A percentile compares a stretch with the other conserved stretches of the same genome.
These are phyloP conservation scores for Thraustotheca clavata DNA, from an alignment of 352 stramenopile species.

Conservation along the genomic window DNA sequence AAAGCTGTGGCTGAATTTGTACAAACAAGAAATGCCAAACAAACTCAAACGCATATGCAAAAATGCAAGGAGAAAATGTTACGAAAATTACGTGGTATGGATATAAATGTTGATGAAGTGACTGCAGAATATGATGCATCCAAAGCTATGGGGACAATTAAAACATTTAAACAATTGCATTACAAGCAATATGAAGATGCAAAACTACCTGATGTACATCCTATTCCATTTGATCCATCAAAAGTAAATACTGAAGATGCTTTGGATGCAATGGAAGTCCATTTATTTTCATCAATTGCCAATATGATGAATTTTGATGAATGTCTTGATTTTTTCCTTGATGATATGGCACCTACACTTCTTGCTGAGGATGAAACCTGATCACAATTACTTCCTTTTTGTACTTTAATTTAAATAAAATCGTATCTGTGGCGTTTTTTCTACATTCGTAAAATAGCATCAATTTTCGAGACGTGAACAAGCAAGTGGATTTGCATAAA, in stretches of 20 bases:
- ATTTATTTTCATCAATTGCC: background rate
- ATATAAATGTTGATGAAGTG: background rate
- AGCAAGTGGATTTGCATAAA: too few species aligned
- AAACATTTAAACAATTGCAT: constrained; percentile 5
- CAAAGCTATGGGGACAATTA: constrained; percentile 4
- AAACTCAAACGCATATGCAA: constrained; percentile 55
- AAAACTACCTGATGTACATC: background rate
- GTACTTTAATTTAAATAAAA: too few species aligned
- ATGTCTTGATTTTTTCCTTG: constrained; percentile 4
- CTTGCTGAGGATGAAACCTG: background rate
- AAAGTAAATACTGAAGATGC: background rate
- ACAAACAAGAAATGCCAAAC: constrained; percentile 42
- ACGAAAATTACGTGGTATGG: background rate
- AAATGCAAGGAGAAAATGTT: constrained; percentile 47
- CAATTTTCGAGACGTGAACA: too few species aligned
- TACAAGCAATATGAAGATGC: background rate
- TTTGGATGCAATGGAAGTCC: background rate
- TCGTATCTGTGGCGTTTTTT: too few species aligned
- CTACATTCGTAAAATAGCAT: too few species aligned
- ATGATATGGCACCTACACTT: background rate
- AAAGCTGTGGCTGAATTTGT: constrained; percentile 37
- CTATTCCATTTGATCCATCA: background rate
- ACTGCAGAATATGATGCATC: background rate
- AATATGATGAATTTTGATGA: constrained; percentile 5
- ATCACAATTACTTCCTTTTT: too few species aligned